Base-by-base conservation (phyloP, 306 rosid species). In the Myrica gale region DNA sequence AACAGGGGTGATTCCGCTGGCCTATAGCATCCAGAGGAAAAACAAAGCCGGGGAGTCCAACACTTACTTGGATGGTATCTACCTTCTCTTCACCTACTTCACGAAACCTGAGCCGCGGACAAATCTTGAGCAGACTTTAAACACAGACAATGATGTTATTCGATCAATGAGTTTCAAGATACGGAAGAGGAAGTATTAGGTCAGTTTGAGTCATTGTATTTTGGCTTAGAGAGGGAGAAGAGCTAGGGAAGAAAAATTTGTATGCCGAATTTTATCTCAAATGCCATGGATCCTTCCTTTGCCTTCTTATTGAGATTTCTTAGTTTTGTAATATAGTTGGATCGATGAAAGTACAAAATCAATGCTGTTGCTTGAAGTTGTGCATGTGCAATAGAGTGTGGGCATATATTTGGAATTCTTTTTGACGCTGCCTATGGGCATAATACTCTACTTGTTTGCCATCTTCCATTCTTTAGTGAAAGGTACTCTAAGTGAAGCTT, bases 11-110 rank as follows among this genome's bases (percentile, higher is more conserved):
- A 88, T 96, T 82, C 96, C 93, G 16, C 87, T 93, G 32, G 88
- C 96, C 44, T 89, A 89, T 73, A 70, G 88, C 89, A 93, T 90
- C 84, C 77, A 77, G 89, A 89, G 73, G 91, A 90, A 85, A 76
- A 90, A 96, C 91, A 95, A 88, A 82, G 99, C 96, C 5, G 99
- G 99, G 26, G 97, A 92, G 77, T 66, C 89, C 4, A 90, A 89
- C 82, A 85, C 87, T 15, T 89, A 87, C 85, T 74, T 89, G 89
- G 99, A 95, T 74, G 99, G 97, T 57, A 95, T 92, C 88, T 90
- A 89, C 78, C 97, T 92, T 71, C 86, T 90, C 60, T 88, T 90
- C 73, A 92, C 97, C 80, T 96, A 87, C 90, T 93, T 89, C 83
- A 89, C 93, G 0, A 92, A 96, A 74, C 97, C 98, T 0, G 97